Evolutionary conservation across 1,284 basidiomycete species (phyloP).

Genomic region (Inonotus obliquus): DNA sequence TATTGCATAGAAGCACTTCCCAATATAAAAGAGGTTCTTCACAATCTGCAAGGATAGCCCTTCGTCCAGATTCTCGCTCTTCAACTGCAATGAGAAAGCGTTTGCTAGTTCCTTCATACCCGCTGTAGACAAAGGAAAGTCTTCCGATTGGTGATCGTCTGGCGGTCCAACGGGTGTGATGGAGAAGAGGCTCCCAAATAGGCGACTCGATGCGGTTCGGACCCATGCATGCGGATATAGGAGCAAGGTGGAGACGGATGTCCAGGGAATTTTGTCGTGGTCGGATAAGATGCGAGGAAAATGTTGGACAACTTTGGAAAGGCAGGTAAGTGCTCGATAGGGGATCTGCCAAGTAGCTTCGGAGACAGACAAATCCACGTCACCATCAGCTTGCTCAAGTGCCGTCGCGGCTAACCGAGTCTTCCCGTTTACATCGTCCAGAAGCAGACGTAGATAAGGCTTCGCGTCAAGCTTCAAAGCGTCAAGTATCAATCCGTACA

Average conservation of each 20-base stretch:
- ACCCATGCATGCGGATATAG: slow-evolving; percentile 96
- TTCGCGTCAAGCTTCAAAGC: slow-evolving; percentile 46
- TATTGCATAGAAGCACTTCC: slow-evolving; percentile 71
- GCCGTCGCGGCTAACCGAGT: slow-evolving; percentile 39
- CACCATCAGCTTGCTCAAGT: slow-evolving; percentile 36
- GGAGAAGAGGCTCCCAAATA: slow-evolving; percentile 72
- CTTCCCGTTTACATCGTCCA: slow-evolving; percentile 55
- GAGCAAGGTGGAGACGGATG: slow-evolving; percentile 59
- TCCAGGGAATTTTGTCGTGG: slow-evolving; percentile 55
- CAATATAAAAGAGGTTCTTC: slow-evolving; percentile 91
- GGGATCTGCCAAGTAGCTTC: slow-evolving; percentile 79
- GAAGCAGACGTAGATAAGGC: slow-evolving; percentile 47
- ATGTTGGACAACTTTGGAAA: slow-evolving; percentile 61
- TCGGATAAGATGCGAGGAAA: slow-evolving; percentile 45
- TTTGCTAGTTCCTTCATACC: slow-evolving; percentile 71
- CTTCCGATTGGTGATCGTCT: slow-evolving; percentile 29
- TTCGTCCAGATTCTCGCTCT: slow-evolving; percentile 78
- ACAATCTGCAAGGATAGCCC: slow-evolving; percentile 81
- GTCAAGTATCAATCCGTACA: slow-evolving; percentile 78
- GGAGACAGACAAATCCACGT: slow-evolving; percentile 29
- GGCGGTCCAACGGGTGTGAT: slow-evolving; percentile 40
- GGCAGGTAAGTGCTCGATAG: slow-evolving; percentile 73
- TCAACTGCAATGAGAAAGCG: slow-evolving; percentile 78
- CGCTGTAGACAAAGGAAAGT: slow-evolving; percentile 44
- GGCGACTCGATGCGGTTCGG: slow-evolving; percentile 74